These are phyloP conservation scores for Rhynchospora tenuis DNA, from an alignment of 176 grass and related monocot species.

Conservation along the genomic window DNA sequence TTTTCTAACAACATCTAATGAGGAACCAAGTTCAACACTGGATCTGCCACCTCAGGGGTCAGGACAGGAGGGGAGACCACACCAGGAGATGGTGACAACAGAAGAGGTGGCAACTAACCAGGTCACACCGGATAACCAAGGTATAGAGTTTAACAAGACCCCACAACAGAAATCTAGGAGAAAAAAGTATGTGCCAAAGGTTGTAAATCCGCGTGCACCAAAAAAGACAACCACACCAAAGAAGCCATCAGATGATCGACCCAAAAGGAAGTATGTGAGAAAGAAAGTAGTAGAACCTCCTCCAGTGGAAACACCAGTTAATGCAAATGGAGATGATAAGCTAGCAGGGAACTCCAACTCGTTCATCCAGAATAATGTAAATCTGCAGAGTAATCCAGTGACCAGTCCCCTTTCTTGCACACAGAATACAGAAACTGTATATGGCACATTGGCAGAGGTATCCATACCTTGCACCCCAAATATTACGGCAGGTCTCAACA, in stretches of 20 bases:
- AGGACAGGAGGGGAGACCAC: not conserved
- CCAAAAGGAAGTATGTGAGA: conserved; percentile 76
- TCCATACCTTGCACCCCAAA: conserved; percentile 11
- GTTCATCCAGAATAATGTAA: not conserved
- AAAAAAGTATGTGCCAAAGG: conserved; percentile 81
- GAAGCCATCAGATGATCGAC: conserved; percentile 28
- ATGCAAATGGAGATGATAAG: not conserved
- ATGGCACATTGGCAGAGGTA: not conserved
- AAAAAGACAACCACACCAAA: conserved; percentile 37
- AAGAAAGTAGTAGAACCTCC: conserved; percentile 37
- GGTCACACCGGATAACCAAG: conserved; percentile 22
- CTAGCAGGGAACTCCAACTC: not conserved
- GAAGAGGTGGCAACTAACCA: conserved; percentile 25
- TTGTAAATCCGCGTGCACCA: conserved; percentile 36
- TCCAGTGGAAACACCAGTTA: conserved; percentile 1
- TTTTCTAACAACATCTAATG: not conserved
- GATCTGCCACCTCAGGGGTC: not conserved
- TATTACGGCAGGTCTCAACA: not conserved
- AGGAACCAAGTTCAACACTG: not conserved
- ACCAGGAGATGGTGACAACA: conserved; percentile 7
- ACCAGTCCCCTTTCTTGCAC: not conserved
- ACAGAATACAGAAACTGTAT: not conserved
- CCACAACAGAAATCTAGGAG: conserved; percentile 50
- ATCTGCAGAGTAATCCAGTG: not conserved
- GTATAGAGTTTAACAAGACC: conserved; percentile 47